Evolutionary conservation across 352 stramenopile genomes (phyloP), one percentile per base, ranked within the genome.

Genomic region (Phytophthora cajani): DNA sequence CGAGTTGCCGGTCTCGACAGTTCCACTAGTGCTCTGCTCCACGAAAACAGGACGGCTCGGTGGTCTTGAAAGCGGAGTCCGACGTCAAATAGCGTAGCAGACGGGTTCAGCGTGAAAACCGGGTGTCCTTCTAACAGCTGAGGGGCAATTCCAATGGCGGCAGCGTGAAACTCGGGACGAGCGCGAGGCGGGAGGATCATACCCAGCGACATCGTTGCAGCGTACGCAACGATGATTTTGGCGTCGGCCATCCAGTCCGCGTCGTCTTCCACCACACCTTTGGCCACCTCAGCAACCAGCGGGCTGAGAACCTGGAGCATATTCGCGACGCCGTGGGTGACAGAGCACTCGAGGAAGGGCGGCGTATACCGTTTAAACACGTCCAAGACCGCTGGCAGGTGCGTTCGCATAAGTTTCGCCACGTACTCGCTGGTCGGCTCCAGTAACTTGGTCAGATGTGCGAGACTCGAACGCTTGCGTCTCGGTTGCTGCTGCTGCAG

Each of bases 331-430:
- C 67, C 56, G 49, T 89, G 82, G 1, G 59, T 62, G n/a, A 83
- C 72, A 6, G 75, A 78, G 25, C 84, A 80, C 17, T 79, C 71
- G n/a, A 85, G 58, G 46, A 80, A 82, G 0, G 74, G 16, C 30
- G 80, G 75, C 10, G 33, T 62, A 30, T 88, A 58, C 1, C 78
- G 62, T 63, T 89, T 89, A 61, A 74, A 86, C n/a, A 91, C 49
- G 3, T 91, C 80, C 36, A 93, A 68, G 1, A 93, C 38, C 1
- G 62, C 17, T 1, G 81, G 73, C 9, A 90, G 62, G 27, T 85
- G 74, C 0, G 74, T 80, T 40, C 85, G 75, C 69, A 84, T 78
- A 4, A 87, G 52, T 62, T 88, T 90, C 17, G 71, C 71, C 33
- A 80, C 75, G 30, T 58, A 64, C 17, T 80, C 65, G 12, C 78